Evolutionary conservation across 768 basidiomycete species (phyloP), one percentile per base, ranked within the genome.

Genomic region (Lactarius indigo): DNA sequence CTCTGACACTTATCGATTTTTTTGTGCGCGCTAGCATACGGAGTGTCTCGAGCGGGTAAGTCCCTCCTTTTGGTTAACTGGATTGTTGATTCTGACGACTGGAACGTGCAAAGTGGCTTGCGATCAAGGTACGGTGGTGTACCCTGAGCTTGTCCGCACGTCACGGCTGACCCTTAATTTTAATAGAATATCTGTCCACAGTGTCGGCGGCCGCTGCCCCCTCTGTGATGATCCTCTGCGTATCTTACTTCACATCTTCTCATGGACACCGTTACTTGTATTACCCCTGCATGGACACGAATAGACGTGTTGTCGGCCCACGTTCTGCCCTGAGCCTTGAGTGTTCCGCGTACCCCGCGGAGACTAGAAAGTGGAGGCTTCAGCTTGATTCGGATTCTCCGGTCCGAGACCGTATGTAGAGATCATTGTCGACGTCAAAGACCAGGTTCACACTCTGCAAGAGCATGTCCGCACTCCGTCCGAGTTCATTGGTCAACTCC

Each of bases 101-200:
- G 57, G 47, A 23, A 50, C 23, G 23, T 57, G 86, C 2, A 15
- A 20, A 66, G 85, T 91, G 90, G 90, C 82, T 91, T 68, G 86
- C 86, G 59, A 88, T 91, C 74, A 90, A 91, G 82, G 88, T 86
- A 62, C 33, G 12, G 35, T 61, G 12, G 35, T 61, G 66, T 42
- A 57, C 37, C 59, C 28, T 28, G 20, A 56, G 3, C 59, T 15
- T 42, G 28, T 42, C 15, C 61, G 61, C 33, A 66, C 42, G 26
- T 13, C 26, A 5, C n/a, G 8, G 12, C 28, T 8, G 5, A 20
- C 13, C 42, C 10, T 20, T 62, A 60, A 15, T 52, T 26, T 57
- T 30, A 65, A 2, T 66, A 93, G 90, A 94, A 92, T 69, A 94
- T 95, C 47, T 96, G 94, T 73, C 93, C 94, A n/a, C 87, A 94